Evolutionary conservation across 441 rosid species (phyloP).

Genomic region (Gossypium schwendimanii): DNA sequence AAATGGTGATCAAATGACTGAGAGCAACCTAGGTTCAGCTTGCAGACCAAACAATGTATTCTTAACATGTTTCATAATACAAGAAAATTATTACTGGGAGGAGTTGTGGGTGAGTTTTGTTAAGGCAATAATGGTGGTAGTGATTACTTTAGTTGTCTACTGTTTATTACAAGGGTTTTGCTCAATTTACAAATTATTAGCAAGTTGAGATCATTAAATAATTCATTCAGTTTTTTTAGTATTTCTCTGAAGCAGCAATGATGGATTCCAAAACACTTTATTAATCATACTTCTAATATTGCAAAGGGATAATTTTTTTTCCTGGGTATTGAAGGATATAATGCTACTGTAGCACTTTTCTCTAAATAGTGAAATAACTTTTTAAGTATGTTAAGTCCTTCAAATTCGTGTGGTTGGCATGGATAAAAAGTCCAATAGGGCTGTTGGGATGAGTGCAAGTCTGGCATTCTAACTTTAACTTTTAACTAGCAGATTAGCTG

Average conservation of each 20-base stretch:
- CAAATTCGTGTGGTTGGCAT: background rate
- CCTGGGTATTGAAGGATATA: background rate
- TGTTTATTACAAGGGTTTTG: background rate
- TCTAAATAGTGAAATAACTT: background rate
- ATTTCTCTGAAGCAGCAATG: background rate
- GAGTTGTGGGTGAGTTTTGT: background rate
- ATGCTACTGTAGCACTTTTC: background rate
- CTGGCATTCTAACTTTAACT: background rate
- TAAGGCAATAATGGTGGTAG: background rate
- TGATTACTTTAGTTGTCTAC: background rate
- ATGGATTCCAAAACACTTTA: background rate
- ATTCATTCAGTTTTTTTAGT: background rate
- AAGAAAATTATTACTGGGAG: background rate
- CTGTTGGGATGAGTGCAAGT: background rate
- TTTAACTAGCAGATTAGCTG: background rate
- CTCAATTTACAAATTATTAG: background rate
- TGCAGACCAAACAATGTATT: constrained; percentile 5
- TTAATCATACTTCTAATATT: background rate
- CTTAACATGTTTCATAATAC: background rate
- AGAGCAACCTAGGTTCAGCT: constrained; percentile 2
- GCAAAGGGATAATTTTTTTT: background rate
- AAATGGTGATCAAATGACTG: constrained; percentile 1
- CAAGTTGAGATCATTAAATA: background rate
- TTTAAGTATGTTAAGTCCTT: background rate
- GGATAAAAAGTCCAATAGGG: background rate